These are phyloP conservation scores for Vitis hybrid DNA, from an alignment of 177 flowering plant species.

Conservation along the genomic window DNA sequence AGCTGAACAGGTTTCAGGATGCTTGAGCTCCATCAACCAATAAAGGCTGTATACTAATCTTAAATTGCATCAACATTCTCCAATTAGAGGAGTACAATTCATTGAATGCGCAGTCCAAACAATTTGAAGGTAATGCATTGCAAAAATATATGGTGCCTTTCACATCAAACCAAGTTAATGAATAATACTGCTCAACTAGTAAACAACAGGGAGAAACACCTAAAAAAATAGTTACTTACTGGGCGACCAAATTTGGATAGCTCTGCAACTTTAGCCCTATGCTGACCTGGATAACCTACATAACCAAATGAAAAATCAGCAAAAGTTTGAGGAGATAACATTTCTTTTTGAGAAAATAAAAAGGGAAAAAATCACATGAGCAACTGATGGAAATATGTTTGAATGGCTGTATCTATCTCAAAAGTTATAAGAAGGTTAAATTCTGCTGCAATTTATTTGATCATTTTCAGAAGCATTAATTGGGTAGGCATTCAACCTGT, in stretches of 20 bases:
- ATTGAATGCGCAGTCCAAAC: no score
- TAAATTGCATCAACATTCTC: no score
- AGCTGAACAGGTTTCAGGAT: no score
- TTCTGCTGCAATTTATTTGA: background rate
- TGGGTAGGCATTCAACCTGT: background rate
- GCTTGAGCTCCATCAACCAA: no score
- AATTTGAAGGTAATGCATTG: no score
- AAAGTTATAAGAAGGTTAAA: no score
- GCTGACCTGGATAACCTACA: conserved; percentile 78
- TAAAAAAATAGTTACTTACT: conserved; percentile 38
- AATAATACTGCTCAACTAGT: background rate
- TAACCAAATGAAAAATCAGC: conserved; percentile 9
- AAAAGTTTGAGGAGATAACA: background rate
- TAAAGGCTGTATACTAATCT: no score
- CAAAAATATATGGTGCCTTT: background rate
- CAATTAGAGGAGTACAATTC: no score
- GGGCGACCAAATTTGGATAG: conserved; percentile 74
- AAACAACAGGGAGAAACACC: background rate
- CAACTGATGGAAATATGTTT: no score
- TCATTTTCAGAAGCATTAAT: background rate
- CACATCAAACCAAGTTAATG: background rate
- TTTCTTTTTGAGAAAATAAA: background rate
- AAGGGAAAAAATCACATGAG: background rate
- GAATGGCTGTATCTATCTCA: no score
- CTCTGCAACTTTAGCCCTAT: conserved; percentile 59